phyloP scores from a whole-genome alignment of 2,329 filamentous ascomycete genomes.

The Trichoderma koningiopsis region DNA sequence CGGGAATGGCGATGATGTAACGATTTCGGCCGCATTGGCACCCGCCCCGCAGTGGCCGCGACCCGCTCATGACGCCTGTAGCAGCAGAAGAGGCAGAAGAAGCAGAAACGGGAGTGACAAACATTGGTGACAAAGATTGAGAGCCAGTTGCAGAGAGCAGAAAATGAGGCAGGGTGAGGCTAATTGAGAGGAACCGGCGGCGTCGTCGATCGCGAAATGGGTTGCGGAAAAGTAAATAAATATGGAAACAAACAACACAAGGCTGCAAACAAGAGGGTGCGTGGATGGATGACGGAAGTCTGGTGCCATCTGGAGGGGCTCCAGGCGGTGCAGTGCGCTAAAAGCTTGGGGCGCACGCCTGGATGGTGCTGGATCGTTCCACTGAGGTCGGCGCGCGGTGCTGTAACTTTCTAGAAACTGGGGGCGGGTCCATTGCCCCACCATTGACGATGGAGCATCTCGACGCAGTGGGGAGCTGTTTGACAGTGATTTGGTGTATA shows the following conservation, averaged over 20 bases:
- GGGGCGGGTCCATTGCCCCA: background rate
- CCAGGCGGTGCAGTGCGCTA: background rate
- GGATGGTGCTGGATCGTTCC: conserved; percentile 19
- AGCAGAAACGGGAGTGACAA: background rate
- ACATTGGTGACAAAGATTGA: background rate
- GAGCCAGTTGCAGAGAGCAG: background rate
- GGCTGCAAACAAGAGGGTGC: background rate
- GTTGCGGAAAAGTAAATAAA: conserved; percentile 8
- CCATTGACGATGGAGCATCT: background rate
- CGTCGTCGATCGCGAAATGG: background rate
- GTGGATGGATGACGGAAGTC: background rate
- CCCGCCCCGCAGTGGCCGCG: conserved; percentile 67
- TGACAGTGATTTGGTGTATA: background rate
- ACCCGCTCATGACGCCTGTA: conserved; percentile 46
- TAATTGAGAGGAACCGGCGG: background rate
- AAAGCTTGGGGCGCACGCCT: background rate
- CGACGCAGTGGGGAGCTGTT: background rate
- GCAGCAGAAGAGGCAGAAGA: background rate
- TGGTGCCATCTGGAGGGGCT: background rate
- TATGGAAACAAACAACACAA: background rate
- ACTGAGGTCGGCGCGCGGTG: background rate
- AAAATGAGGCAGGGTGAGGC: background rate
- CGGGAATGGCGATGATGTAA: conserved; percentile 73
- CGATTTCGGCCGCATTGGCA: conserved; percentile 86
- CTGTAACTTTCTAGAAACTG: conserved; percentile 6